Evolutionary conservation across 306 rosid species (phyloP).

Genomic region (Luffa acutangula): DNA sequence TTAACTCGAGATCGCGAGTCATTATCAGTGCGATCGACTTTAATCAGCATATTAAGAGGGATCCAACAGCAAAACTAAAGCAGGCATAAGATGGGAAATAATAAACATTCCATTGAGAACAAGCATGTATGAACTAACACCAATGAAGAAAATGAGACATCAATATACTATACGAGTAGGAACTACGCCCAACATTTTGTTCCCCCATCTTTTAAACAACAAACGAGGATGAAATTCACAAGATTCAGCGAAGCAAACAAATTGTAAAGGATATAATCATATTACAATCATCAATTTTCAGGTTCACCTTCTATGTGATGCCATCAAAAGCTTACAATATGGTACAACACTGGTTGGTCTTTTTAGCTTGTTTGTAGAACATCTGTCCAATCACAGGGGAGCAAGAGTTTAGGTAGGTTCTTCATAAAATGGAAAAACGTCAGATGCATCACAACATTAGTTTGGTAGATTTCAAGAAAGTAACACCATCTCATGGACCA

Average conservation of each 20-base stretch:
- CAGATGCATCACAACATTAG: neutral
- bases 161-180: conserved; percentile 16
- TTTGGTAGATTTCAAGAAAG: neutral
- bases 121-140: neutral
- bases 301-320: conserved; percentile 8
- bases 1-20: neutral
- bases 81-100: neutral
- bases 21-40: neutral
- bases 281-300: conserved; percentile 34
- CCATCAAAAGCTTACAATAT: conserved; percentile 46
- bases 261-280: conserved; percentile 30
- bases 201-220: conserved; percentile 31
- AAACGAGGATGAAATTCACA: conserved; percentile 28
- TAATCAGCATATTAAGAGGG: neutral
- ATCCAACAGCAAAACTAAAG: neutral
- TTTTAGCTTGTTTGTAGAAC: conserved; percentile 97
- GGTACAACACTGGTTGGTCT: conserved; percentile 85
- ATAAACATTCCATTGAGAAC: conserved; percentile 3
- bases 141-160: conserved; percentile 1
- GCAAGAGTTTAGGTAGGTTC: neutral
- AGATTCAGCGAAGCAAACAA: conserved; percentile 46
- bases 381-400: conserved; percentile 47
- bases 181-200: conserved; percentile 18
- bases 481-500: neutral
- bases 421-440: neutral